Base-by-base conservation (phyloP, 805 yeast species). In the Nakazawaea anatomiae region DNA sequence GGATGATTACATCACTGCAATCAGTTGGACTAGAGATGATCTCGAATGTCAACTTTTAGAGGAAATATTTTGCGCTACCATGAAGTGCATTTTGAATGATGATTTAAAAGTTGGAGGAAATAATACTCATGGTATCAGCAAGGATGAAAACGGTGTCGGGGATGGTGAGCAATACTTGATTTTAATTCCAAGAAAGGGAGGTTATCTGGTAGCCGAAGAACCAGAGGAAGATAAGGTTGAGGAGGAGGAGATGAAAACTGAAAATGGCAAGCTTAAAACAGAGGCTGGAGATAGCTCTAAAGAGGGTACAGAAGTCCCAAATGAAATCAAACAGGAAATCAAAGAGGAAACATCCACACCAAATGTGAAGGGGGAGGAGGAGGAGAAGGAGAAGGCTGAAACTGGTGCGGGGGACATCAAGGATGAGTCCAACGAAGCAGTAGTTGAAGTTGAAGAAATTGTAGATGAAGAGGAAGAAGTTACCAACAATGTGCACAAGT, bases 1-100 rank as follows among this genome's bases (percentile, higher is more conserved):
- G 68, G 96, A 89, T 66, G 95, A 85, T 57, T 87, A 79, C 59
- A 61, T 85, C 6, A 78, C 79, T 50, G 83, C 80, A 9, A 62
- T 85, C 67, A 68, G 70, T 39, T 71, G 83, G 77, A 69, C 70
- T 31, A 70, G 72, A 38, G 65, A 68, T 2, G 65, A 67, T 4
- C 72, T 74, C 2, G 65, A 79, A 39, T 80, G 87, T 57, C 72
- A 68, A 9, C 61, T 85, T 36, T 60, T 87, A 34, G 78, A 81
- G 56, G 92, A 85, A 63, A 74, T 88, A 5, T 86, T 83, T 69
- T 83, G 91, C 64, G 76, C 85, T 3, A 66, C 83, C 11, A 64
- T 87, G 42, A 74, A 82, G 42, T 79, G 78, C 5, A 68, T 83
- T 42, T 79, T 86, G 47, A 68, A 67, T 27, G 68, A 71, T 12